phyloP scores from a whole-genome alignment of 768 basidiomycete genomes.

The Tulasnella sp. region DNA sequence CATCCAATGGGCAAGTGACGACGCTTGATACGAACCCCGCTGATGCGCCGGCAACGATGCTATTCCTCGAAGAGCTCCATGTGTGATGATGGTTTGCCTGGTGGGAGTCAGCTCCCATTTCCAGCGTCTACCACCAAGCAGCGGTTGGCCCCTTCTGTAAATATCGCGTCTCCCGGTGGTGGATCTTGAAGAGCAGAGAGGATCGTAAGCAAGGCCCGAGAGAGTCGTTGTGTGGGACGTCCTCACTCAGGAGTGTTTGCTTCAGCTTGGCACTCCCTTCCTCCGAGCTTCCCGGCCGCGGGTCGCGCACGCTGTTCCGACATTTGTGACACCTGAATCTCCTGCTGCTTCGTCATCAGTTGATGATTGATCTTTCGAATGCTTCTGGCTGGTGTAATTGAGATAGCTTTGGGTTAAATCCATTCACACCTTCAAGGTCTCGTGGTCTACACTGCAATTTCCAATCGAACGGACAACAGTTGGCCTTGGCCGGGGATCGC shows the following conservation, averaged over 20 bases:
- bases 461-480: too few relatives aligned
- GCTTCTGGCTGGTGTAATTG: too few relatives aligned
- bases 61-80: slow-evolving; percentile 15
- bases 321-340: too few relatives aligned
- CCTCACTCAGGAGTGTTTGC: slow-evolving; percentile 7
- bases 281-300: too few relatives aligned
- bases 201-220: not conserved
- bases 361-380: too few relatives aligned
- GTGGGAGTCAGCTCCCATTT: slow-evolving; percentile 3
- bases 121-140: slow-evolving; percentile 1
- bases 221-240: slow-evolving; percentile 7
- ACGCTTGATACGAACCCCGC: slow-evolving; percentile 88
- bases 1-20: slow-evolving; percentile 94
- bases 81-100: not conserved
- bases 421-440: too few relatives aligned
- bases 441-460: too few relatives aligned
- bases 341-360: too few relatives aligned
- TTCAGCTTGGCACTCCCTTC: not conserved
- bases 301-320: too few relatives aligned
- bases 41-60: slow-evolving; percentile 70
- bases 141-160: not conserved
- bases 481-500: too few relatives aligned
- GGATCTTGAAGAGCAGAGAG: not conserved
- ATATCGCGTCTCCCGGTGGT: too few relatives aligned
- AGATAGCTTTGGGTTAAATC: too few relatives aligned